Evolutionary conservation across 73 alveolate genomes (phyloP), one percentile per base, ranked within the genome.

Genomic region (Tetrahymena malaccensis): DNA sequence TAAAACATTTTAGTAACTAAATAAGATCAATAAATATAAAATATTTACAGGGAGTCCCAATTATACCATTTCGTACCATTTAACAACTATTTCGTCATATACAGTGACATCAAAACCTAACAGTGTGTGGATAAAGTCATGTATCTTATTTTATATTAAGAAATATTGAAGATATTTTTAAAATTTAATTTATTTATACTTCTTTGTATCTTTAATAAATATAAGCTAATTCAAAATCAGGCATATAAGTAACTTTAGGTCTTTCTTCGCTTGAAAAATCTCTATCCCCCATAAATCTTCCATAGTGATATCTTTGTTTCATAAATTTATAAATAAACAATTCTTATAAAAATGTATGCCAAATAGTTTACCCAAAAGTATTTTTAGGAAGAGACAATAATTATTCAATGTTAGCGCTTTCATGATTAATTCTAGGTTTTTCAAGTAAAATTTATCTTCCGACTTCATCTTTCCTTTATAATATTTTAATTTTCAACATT

Each of bases 201-300:
- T 95, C 97, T 85, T 95, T 95, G 94, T 95, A 95, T 95, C 97
- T 95, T 95, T 95, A 38, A 89, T 95, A 95, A 34, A 95, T 94
- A 89, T 85, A 95, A 10, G 97, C 97, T n/a, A 95, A 35, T 95
- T 95, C 97, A 37, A 89, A 50, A 89, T 95, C 94, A 37, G 95
- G 95, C 56, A 95, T 95, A 93, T 95, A 95, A 43, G 85, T 95
- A 25, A 95, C 97, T 34, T 85, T 89, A 4, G 97, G 97, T 55
- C 97, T 85, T 89, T 95, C 97, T 22, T 93, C 94, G 50, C 97
- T 95, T 12, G 93, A 50, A 37, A 95, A 95, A 17, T 43, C 93
- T 85, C 95, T 85, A 34, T 85, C 95, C 7, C 43, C 94, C 97
- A 95, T 95, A 95, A 95, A 95, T 89, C 55, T 43, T 35, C 95